phyloP scores from a whole-genome alignment of 164 flowering plant genomes.

The Platanus orientalis region DNA sequence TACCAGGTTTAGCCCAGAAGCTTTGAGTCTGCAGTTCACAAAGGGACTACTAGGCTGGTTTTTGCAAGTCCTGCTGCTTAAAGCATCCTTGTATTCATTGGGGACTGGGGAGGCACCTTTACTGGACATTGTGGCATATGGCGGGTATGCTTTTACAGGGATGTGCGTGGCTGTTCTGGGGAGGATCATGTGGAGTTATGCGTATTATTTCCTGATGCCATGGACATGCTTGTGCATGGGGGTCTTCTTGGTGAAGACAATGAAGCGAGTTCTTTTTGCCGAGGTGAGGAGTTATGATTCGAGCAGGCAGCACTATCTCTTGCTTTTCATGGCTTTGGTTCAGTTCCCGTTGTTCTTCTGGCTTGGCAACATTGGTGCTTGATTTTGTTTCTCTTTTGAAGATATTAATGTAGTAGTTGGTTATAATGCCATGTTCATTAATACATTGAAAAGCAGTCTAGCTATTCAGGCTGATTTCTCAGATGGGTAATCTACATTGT shows the following conservation, averaged over 20 bases:
- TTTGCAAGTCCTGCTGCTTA: conserved; percentile 33
- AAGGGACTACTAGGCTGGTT: conserved; percentile 41
- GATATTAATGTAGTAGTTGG: no score
- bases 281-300: conserved; percentile 35
- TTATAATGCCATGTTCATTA: no score
- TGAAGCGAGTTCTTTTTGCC: conserved; percentile 39
- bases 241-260: conserved; percentile 40
- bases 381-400: no score
- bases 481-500: no score
- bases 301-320: conserved; percentile 34
- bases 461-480: no score
- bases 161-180: conserved; percentile 42
- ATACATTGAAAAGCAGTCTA: no score
- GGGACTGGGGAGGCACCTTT: conserved; percentile 41
- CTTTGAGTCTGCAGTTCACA: conserved; percentile 33
- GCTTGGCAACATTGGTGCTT: conserved; percentile 34
- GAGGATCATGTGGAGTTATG: conserved; percentile 29
- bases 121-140: conserved; percentile 45
- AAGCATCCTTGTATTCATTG: conserved; percentile 27
- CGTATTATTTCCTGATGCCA: conserved; percentile 32
- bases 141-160: conserved; percentile 45
- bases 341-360: conserved; percentile 46
- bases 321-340: conserved; percentile 39
- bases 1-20: conserved; percentile 50
- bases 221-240: conserved; percentile 47